Evolutionary conservation across 441 rosid species (phyloP).

Genomic region (Bruguiera hainesii): DNA sequence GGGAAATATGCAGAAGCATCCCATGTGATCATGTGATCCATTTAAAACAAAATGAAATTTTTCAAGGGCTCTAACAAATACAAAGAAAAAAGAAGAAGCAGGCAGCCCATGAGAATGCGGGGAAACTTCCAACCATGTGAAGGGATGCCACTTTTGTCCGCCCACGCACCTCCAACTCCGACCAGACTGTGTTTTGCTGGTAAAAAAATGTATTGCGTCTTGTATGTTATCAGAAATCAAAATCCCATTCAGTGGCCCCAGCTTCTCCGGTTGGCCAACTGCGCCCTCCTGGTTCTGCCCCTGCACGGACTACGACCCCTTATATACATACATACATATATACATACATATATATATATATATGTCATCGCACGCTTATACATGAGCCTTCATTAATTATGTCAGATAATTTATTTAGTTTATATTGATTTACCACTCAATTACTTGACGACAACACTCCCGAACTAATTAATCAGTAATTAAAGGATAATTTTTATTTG

Average conservation of each 20-base stretch:
- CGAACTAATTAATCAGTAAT: too few species aligned
- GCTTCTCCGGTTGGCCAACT: not conserved
- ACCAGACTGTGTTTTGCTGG: not conserved
- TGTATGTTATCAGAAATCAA: not conserved
- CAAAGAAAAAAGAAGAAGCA: not conserved
- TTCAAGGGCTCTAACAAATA: too few species aligned
- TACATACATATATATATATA: not conserved
- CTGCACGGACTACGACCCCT: not conserved
- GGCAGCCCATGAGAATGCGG: not conserved
- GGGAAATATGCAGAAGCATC: too few species aligned
- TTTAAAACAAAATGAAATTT: too few species aligned
- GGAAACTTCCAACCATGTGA: constrained; percentile 1
- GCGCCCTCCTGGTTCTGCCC: not conserved
- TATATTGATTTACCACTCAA: too few species aligned
- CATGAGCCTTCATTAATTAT: too few species aligned
- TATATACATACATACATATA: not conserved
- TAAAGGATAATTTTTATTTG: too few species aligned
- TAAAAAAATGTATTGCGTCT: not conserved
- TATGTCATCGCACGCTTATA: too few species aligned
- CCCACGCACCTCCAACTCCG: not conserved
- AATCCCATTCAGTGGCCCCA: not conserved
- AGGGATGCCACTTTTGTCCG: not conserved
- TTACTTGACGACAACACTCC: too few species aligned
- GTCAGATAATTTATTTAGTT: too few species aligned
- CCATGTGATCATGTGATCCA: too few species aligned